Percentiles rank a stretch among this genome's conserved stretches.
These are phyloP conservation scores for Penicillium cinerascens DNA, from an alignment of 495 filamentous ascomycete species.

Conservation along the genomic window DNA sequence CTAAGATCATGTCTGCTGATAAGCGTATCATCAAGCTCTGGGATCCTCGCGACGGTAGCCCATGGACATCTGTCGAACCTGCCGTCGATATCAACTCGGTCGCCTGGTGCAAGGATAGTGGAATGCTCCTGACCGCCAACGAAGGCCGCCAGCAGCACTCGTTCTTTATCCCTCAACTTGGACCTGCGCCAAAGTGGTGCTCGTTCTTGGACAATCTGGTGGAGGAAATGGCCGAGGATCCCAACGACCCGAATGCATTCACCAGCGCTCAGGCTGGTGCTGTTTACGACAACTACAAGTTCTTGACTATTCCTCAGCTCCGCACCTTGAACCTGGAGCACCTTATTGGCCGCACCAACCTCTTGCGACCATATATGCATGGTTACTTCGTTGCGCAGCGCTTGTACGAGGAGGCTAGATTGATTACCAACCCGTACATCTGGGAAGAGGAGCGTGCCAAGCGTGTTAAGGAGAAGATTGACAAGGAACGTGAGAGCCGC, in stretches of 20 bases:
- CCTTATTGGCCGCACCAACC: slow-evolving; percentile 77
- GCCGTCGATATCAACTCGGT: slow-evolving; percentile 91
- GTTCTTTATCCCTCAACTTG: slow-evolving; percentile 93
- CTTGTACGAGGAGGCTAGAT: slow-evolving; percentile 87
- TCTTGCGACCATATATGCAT: slow-evolving; percentile 95
- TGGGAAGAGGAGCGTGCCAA: slow-evolving; percentile 88
- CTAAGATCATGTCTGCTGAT: slow-evolving; percentile 87
- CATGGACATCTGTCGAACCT: slow-evolving; percentile 95
- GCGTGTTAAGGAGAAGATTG: slow-evolving; percentile 84
- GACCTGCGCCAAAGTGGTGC: slow-evolving; percentile 92
- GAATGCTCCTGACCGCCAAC: slow-evolving; percentile 93
- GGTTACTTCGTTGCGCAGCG: slow-evolving; percentile 94
- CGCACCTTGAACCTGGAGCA: slow-evolving; percentile 77
- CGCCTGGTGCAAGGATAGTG: slow-evolving; percentile 78
- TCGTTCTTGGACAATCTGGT: slow-evolving; percentile 94
- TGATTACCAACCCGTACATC: slow-evolving; percentile 88
- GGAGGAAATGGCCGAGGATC: slow-evolving; percentile 93
- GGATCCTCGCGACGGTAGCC: slow-evolving; percentile 73
- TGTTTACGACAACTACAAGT: slow-evolving; percentile 98
- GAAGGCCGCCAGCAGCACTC: slow-evolving; percentile 89
- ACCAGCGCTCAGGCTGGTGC: slow-evolving; percentile 52
- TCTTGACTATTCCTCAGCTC: slow-evolving; percentile 83
- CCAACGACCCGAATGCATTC: slow-evolving; percentile 65
- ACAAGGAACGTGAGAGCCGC: slow-evolving; percentile 86
- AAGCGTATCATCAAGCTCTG: slow-evolving; percentile 97